Conservation (phyloP, 768 basidiomycete genomes). For the Boletus tomentosulus region DNA sequence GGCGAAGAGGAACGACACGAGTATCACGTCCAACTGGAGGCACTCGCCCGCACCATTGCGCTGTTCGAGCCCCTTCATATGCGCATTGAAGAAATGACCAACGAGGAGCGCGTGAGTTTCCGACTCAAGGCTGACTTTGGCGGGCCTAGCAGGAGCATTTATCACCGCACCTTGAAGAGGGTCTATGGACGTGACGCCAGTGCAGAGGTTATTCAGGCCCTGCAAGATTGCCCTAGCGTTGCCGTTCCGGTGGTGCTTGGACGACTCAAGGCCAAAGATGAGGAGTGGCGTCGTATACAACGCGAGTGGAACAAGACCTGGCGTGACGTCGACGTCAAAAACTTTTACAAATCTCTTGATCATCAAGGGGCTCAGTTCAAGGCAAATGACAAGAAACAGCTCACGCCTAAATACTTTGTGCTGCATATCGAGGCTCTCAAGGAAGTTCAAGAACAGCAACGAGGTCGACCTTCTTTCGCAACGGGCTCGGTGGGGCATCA, state of each 20-base stretch:
- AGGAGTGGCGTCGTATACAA: conserved; percentile 93
- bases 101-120: conserved; percentile 79
- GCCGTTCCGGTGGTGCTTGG: conserved; percentile 88
- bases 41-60: conserved; percentile 84
- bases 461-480: conserved; percentile 35
- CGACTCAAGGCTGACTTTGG: conserved; percentile 85
- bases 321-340: conserved; percentile 95
- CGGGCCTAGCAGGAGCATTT: conserved; percentile 81
- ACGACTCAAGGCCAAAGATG: conserved; percentile 89
- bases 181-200: conserved; percentile 84
- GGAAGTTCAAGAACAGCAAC: conserved; percentile 48
- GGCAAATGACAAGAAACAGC: conserved; percentile 89
- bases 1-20: conserved; percentile 98
- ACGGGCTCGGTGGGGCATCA: conserved; percentile 59
- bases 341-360: conserved; percentile 97
- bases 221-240: conserved; percentile 89
- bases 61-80: conserved; percentile 83
- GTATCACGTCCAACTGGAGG: conserved; percentile 93
- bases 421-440: conserved; percentile 71
- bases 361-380: conserved; percentile 96
- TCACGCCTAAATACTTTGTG: conserved; percentile 81
- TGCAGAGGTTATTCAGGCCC: conserved; percentile 71
- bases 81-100: conserved; percentile 84
- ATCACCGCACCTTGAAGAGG: conserved; percentile 91
- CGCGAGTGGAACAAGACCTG: conserved; percentile 96